Base-by-base conservation (phyloP, 495 filamentous ascomycete genomes). In the Lophiostoma macrostomum region DNA sequence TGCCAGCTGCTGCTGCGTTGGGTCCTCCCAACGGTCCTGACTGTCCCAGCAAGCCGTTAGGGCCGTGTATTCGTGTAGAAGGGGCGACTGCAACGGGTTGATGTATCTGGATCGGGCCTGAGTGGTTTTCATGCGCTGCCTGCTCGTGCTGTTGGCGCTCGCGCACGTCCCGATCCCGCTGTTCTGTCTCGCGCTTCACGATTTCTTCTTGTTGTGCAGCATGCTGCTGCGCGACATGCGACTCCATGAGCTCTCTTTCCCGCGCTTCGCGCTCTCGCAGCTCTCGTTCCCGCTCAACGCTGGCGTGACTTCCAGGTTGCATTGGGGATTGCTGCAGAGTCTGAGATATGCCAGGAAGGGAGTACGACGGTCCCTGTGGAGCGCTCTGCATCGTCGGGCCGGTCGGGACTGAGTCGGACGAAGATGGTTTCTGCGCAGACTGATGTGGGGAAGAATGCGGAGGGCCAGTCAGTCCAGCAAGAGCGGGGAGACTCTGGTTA, bases 71-170 rank as follows among this genome's bases (percentile, higher is more conserved):
- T 6, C 88, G 74, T 13, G 89, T 79, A 13, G 53, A 53, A 19
- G 69, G 70, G 1, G 65, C 68, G 1, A 73, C 70, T 13, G 90
- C 90, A 40, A 95, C 87, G 2, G 90, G 90, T 64, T 96, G 90
- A 65, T 96, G 90, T 60, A 96, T 80, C 23, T 87, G 87, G 41
- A 95, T 84, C 0, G 89, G 85, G 28, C 83, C 87, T 11, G 86
- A 82, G 58, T 87, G 88, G 67, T 86, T 90, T 66, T 94, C 88
- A 54, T 90, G 87, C 12, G 87, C 81, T 36, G 76, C 72, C 31
- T 72, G 71, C 37, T 82, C 78, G n/a, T 74, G 64, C 35, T 69
- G 68, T 53, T 72, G 68, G 28, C 67, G 53, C 46, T 83, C 79
- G 8, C 72, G 70, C 35, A 79, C 74, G 50, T 85, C 82, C 49